A percentile compares a stretch with the other conserved stretches of the same genome.
phyloP scores from a whole-genome alignment of 306 rosid species.

The Gastrolobium bilobum region DNA sequence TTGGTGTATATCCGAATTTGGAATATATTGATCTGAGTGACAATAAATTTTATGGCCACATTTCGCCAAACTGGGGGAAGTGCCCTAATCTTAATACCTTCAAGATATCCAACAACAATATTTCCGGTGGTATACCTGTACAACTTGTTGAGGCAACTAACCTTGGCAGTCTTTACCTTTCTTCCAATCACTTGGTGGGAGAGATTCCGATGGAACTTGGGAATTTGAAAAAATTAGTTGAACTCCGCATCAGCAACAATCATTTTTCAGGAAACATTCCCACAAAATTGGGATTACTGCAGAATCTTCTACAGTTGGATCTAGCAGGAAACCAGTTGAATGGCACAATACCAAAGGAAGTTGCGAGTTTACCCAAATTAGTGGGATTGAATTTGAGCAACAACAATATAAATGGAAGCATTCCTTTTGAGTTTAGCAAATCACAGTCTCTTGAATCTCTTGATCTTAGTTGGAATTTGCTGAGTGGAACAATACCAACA shows the following conservation, averaged over 20 bases:
- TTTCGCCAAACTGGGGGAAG: slow-evolving; percentile 52
- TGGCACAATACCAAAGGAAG: slow-evolving; percentile 44
- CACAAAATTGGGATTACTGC: slow-evolving; percentile 35
- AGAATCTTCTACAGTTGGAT: slow-evolving; percentile 37
- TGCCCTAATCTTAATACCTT: slow-evolving; percentile 16
- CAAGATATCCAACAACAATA: slow-evolving; percentile 40
- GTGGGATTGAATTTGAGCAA: slow-evolving; percentile 40
- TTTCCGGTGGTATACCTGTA: slow-evolving; percentile 50
- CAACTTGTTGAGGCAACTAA: slow-evolving; percentile 34
- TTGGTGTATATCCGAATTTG: slow-evolving; percentile 53
- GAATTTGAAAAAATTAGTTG: neutral
- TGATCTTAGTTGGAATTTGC: slow-evolving; percentile 58
- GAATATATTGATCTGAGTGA: slow-evolving; percentile 45
- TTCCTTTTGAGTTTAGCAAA: slow-evolving; percentile 42
- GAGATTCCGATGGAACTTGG: slow-evolving; percentile 56
- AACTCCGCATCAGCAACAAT: slow-evolving; percentile 35
- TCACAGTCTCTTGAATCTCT: slow-evolving; percentile 40
- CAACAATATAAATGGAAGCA: slow-evolving; percentile 44
- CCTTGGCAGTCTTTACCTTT: slow-evolving; percentile 49
- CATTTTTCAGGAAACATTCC: slow-evolving; percentile 41
- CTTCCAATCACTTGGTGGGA: slow-evolving; percentile 49
- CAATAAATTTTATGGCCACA: slow-evolving; percentile 49
- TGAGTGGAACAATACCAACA: slow-evolving; percentile 49
- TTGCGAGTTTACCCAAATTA: slow-evolving; percentile 7
- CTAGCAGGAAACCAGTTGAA: slow-evolving; percentile 42